Conservation (phyloP, 768 basidiomycete genomes). For the Macrolepiota albuminosa region DNA sequence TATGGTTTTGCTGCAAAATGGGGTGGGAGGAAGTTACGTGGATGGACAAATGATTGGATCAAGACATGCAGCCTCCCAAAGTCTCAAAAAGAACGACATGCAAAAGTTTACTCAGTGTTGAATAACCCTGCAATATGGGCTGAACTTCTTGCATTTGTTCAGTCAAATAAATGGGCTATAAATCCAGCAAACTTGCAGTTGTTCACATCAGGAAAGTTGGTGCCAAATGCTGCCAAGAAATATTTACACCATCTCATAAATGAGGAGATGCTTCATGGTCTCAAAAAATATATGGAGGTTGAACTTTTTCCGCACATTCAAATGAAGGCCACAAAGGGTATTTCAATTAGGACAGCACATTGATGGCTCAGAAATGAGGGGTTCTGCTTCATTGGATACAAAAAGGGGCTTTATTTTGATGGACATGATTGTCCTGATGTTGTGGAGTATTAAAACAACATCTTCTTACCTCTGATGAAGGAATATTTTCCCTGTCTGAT, state of each 20-base stretch:
- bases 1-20: no score
- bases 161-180: slow-evolving; percentile 31
- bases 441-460: no score
- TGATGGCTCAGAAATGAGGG: no score
- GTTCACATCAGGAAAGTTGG: slow-evolving; percentile 19
- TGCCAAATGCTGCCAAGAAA: slow-evolving; percentile 19
- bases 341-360: slow-evolving; percentile 11
- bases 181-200: slow-evolving; percentile 26
- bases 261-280: slow-evolving; percentile 29
- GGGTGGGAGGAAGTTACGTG: no score
- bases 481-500: slow-evolving; percentile 15
- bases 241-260: slow-evolving; percentile 14
- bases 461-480: slow-evolving; percentile 9
- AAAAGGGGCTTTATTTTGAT: no score
- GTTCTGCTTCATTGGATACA: no score
- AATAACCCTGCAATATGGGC: slow-evolving; percentile 21
- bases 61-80: no score
- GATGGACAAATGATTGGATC: no score
- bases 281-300: slow-evolving; percentile 28
- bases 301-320: slow-evolving; percentile 28
- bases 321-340: slow-evolving; percentile 22
- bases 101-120: slow-evolving; percentile 9
- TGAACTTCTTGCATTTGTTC: slow-evolving; percentile 24
- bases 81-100: no score
- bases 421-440: no score